phyloP scores from a whole-genome alignment of 805 yeast species.

The Wickerhamomyces silvicola region DNA sequence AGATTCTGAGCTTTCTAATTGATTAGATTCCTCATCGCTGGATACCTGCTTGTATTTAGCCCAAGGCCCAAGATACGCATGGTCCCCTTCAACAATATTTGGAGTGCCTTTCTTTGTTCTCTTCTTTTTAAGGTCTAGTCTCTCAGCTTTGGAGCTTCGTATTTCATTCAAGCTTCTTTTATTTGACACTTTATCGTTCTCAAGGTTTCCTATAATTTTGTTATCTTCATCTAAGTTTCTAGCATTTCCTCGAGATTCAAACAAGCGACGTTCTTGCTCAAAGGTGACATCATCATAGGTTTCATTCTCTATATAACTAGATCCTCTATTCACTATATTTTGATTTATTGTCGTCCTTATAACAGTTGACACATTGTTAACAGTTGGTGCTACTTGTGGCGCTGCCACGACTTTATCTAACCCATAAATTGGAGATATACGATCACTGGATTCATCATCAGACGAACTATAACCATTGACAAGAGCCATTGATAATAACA shows the following conservation, averaged over 20 bases:
- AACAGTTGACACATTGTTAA: no score
- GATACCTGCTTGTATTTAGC: slow-evolving; percentile 36
- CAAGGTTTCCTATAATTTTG: slow-evolving; percentile 6
- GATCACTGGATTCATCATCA: slow-evolving; percentile 9
- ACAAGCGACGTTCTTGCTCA: slow-evolving; percentile 32
- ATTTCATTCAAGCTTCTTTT: slow-evolving; percentile 22
- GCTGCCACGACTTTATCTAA: slow-evolving; percentile 4
- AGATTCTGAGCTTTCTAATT: slow-evolving; percentile 1
- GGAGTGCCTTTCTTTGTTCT: slow-evolving; percentile 36
- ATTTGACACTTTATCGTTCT: slow-evolving; percentile 13
- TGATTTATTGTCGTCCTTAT: no score
- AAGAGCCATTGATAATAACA: slow-evolving; percentile 6
- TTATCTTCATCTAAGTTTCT: slow-evolving; percentile 4
- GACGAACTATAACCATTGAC: slow-evolving; percentile 11
- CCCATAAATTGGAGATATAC: not conserved
- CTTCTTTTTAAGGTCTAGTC: slow-evolving; percentile 29
- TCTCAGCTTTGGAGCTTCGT: slow-evolving; percentile 23
- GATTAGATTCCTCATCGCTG: slow-evolving; percentile 12
- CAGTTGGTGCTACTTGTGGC: slow-evolving; percentile 4
- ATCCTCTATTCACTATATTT: slow-evolving; percentile 10
- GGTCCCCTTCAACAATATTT: slow-evolving; percentile 31
- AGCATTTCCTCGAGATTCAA: slow-evolving; percentile 25
- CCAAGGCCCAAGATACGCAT: slow-evolving; percentile 59
- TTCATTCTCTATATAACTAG: slow-evolving; percentile 27
- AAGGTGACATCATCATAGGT: slow-evolving; percentile 36